Percentiles rank a stretch among this genome's conserved stretches.
Evolutionary conservation across 805 yeast species (phyloP).

Genomic region (Candida sphagnicola): DNA sequence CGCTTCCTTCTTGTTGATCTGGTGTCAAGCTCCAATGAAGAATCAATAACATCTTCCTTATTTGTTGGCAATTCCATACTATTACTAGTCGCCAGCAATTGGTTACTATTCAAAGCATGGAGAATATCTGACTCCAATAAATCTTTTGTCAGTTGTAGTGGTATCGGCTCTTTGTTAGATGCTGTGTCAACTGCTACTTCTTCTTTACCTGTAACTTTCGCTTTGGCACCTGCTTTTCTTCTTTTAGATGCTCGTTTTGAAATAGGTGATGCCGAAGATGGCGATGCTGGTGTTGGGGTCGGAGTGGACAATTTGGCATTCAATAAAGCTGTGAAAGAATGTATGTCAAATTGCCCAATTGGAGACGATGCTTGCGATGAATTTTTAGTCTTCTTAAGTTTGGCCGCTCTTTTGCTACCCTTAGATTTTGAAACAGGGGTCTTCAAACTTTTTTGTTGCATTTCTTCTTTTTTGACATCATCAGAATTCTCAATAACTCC

Average conservation of each 20-base stretch:
- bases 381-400: background rate
- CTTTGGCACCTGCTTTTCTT: constrained; percentile 2
- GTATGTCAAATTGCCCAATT: constrained; percentile 16
- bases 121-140: constrained; percentile 7
- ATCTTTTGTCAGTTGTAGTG: background rate
- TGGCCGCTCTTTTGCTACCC: constrained; percentile 2
- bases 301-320: constrained; percentile 16
- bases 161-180: constrained; percentile 3
- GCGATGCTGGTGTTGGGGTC: constrained; percentile 1
- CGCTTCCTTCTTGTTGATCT: too few species aligned
- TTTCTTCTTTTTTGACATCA: background rate
- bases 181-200: background rate
- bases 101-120: background rate
- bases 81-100: background rate
- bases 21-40: background rate
- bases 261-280: background rate
- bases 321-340: constrained; percentile 23
- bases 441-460: background rate
- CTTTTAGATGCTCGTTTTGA: constrained; percentile 3
- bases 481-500: too few species aligned
- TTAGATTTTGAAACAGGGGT: background rate
- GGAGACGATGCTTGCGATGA: constrained; percentile 2
- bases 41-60: background rate
- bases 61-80: background rate
- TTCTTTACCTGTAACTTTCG: constrained; percentile 2